Evolutionary conservation across 2,329 filamentous ascomycete genomes (phyloP).

Genomic region (Torrubiella hemipterigena): DNA sequence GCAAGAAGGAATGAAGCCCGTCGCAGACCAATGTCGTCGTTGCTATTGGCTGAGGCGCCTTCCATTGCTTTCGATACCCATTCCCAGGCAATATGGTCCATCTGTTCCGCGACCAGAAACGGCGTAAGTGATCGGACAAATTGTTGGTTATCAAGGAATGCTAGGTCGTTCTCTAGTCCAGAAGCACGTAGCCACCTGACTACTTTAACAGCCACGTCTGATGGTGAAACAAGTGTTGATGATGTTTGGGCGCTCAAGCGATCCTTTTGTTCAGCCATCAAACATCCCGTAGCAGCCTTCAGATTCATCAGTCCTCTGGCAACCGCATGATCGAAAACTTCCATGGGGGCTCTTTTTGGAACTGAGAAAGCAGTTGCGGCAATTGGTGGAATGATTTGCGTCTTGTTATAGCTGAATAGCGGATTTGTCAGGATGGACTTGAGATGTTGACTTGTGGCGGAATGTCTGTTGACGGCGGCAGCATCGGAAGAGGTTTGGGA

Average conservation of each 20-base stretch:
- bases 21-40: conserved; percentile 11
- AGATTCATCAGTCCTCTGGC: conserved; percentile 44
- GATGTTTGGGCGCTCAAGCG: conserved; percentile 19
- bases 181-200: conserved; percentile 42
- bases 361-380: not conserved
- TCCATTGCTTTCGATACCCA: conserved; percentile 35
- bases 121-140: conserved; percentile 28
- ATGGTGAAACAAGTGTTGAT: conserved; percentile 21
- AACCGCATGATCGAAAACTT: conserved; percentile 44
- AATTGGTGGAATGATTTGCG: not conserved
- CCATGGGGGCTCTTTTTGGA: conserved; percentile 32
- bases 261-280: conserved; percentile 33
- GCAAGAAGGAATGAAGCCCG: conserved; percentile 22
- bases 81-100: conserved; percentile 38
- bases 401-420: conserved; percentile 30
- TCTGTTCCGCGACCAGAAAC: conserved; percentile 39
- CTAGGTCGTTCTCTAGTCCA: conserved; percentile 31
- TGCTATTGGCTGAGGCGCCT: conserved; percentile 11
- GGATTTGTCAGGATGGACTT: conserved; percentile 45
- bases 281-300: conserved; percentile 39
- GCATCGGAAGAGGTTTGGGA: conserved; percentile 4
- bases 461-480: conserved; percentile 24
- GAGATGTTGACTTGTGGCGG: conserved; percentile 33
- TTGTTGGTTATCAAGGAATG: conserved; percentile 28
- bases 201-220: conserved; percentile 34